Percentiles rank a stretch among this genome's conserved stretches.
Evolutionary conservation across 1,139 yeast genomes (phyloP).

Genomic region (Wickerhamiella infanticola): DNA sequence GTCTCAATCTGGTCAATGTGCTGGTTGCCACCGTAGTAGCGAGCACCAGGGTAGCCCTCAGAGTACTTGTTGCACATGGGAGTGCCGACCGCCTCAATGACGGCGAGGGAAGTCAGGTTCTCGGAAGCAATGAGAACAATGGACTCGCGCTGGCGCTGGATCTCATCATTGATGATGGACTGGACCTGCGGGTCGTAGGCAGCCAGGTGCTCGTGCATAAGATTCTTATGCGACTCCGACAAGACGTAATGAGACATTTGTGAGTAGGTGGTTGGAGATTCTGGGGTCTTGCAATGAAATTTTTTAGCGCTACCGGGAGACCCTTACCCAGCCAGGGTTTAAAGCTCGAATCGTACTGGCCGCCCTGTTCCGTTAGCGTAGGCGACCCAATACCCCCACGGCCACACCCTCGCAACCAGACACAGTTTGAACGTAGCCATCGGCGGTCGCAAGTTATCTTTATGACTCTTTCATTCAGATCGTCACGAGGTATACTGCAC

Average conservation of each 20-base stretch:
- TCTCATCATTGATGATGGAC: conserved; percentile 55
- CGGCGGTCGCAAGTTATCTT: too few relatives aligned
- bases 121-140: conserved; percentile 89
- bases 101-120: conserved; percentile 88
- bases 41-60: conserved; percentile 97
- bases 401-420: too few relatives aligned
- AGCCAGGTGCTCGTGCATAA: conserved; percentile 21
- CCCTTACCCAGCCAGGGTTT: too few relatives aligned
- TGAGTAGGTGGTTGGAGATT: not conserved
- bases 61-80: conserved; percentile 97
- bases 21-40: conserved; percentile 95
- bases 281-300: not conserved
- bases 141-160: conserved; percentile 72
- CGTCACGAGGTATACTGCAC: too few relatives aligned
- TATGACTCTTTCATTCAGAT: too few relatives aligned
- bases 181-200: conserved; percentile 81
- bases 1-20: conserved; percentile 82
- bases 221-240: conserved; percentile 22
- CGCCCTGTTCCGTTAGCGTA: too few relatives aligned
- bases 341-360: too few relatives aligned
- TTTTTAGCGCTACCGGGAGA: not conserved
- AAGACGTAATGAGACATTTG: conserved; percentile 21
- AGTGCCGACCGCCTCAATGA: conserved; percentile 84
- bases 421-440: too few relatives aligned
- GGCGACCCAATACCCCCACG: too few relatives aligned